phyloP scores from a whole-genome alignment of 148 eudicot species.

The Chenopodium suecicum region DNA sequence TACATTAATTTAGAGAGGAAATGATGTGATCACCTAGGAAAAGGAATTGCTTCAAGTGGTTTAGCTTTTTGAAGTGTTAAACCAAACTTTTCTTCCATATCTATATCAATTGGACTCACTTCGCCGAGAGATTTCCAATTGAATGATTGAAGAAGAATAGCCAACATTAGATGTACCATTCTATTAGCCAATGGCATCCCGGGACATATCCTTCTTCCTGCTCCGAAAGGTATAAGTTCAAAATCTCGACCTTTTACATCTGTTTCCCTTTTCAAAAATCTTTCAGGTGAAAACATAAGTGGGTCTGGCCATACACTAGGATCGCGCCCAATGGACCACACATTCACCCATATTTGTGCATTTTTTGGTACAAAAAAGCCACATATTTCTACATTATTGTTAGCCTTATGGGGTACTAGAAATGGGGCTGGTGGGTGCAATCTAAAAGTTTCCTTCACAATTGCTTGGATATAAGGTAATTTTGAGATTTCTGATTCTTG shows the following conservation, averaged over 20 bases:
- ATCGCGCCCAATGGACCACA: conserved; percentile 31
- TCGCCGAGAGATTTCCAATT: conserved; percentile 32
- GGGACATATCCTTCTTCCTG: conserved; percentile 25
- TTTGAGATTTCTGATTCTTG: conserved; percentile 28
- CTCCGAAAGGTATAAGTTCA: conserved; percentile 32
- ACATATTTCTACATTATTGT: conserved; percentile 15
- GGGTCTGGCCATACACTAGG: conserved; percentile 22
- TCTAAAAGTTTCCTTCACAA: conserved; percentile 31
- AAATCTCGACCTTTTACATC: conserved; percentile 28
- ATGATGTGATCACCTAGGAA: background rate
- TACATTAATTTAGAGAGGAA: too few species aligned
- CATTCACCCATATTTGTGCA: conserved; percentile 32
- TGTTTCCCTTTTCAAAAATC: conserved; percentile 17
- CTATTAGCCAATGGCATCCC: conserved; percentile 14
- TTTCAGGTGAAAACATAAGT: conserved; percentile 26
- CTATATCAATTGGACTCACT: conserved; percentile 11
- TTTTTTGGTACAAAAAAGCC: conserved; percentile 33
- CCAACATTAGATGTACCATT: too few species aligned
- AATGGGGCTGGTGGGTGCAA: conserved; percentile 33
- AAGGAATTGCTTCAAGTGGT: conserved; percentile 23
- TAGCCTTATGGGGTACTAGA: conserved; percentile 33
- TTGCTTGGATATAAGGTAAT: conserved; percentile 36
- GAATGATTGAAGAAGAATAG: conserved; percentile 30
- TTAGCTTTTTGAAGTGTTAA: conserved; percentile 20
- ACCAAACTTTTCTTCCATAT: conserved; percentile 33